These are phyloP conservation scores for Fonsecaea erecta DNA, from an alignment of 2,329 filamentous ascomycete species.

Conservation along the genomic window DNA sequence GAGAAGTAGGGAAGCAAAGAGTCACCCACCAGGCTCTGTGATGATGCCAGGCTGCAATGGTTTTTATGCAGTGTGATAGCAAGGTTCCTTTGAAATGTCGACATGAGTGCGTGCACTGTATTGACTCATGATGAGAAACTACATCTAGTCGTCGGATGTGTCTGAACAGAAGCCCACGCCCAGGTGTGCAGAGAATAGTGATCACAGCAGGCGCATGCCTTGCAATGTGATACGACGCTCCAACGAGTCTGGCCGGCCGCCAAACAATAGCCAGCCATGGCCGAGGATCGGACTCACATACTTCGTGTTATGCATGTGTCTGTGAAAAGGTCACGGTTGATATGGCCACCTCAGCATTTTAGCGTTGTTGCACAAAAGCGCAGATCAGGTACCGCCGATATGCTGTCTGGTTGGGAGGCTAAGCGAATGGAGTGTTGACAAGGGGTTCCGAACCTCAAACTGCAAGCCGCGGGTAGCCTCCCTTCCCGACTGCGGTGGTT, in stretches of 20 bases:
- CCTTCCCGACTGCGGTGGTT: background rate
- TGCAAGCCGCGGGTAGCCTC: background rate
- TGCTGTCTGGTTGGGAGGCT: background rate
- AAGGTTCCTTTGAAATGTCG: background rate
- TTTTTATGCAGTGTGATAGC: background rate
- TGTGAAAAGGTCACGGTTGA: background rate
- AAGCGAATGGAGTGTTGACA: slow-evolving; percentile 4
- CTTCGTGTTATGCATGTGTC: background rate
- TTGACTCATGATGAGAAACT: background rate
- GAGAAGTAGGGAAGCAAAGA: background rate
- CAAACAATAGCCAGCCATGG: background rate
- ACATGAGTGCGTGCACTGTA: background rate
- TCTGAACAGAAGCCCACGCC: background rate
- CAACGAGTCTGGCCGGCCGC: background rate
- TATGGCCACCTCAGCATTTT: slow-evolving; percentile 10
- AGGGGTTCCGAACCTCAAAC: background rate
- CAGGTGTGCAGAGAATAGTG: background rate
- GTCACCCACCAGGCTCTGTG: background rate
- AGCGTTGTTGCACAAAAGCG: background rate
- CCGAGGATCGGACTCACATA: background rate
- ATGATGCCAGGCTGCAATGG: background rate
- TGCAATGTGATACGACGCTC: background rate
- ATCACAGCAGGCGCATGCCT: background rate
- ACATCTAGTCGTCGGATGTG: background rate
- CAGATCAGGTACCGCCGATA: slow-evolving; percentile 6